Evolutionary conservation across 805 yeast species (phyloP).

Genomic region (Naumovozyma dairenensis): DNA sequence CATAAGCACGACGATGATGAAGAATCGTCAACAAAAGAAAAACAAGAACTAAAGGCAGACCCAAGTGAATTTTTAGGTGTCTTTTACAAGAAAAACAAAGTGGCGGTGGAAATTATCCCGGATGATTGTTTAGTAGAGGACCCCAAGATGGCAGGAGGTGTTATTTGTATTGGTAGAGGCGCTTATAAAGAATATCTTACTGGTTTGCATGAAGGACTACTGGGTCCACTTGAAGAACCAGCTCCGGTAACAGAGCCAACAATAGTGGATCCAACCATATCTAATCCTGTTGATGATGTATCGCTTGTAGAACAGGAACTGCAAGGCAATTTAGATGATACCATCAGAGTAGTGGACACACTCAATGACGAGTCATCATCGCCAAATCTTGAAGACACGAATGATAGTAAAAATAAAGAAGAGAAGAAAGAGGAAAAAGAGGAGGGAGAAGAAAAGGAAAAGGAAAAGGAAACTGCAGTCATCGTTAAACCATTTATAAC

Average conservation of each 20-base stretch:
- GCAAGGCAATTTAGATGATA: not conserved
- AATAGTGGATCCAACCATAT: constrained; percentile 11
- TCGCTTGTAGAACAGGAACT: constrained; percentile 2
- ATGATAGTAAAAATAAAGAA: constrained; percentile 9
- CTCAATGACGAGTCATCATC: constrained; percentile 1
- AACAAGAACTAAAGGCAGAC: constrained; percentile 22
- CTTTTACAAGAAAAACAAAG: constrained; percentile 32
- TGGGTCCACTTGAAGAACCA: constrained; percentile 74
- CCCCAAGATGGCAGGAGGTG: constrained; percentile 62
- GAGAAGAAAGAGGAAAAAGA: constrained; percentile 8
- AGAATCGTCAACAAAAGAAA: constrained; percentile 12
- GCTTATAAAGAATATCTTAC: constrained; percentile 85
- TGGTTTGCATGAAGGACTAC: constrained; percentile 89
- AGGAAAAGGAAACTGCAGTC: constrained; percentile 8
- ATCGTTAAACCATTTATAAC: constrained; percentile 57
- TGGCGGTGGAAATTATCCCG: constrained; percentile 18
- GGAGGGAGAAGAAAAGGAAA: constrained; percentile 5
- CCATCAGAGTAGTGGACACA: not conserved
- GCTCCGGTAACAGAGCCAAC: constrained; percentile 1
- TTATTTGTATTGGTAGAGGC: constrained; percentile 89
- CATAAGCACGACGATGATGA: constrained; percentile 7
- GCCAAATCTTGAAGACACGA: constrained; percentile 5
- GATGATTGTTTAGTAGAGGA: constrained; percentile 40
- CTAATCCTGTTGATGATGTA: constrained; percentile 5
- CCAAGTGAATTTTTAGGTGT: constrained; percentile 48